Evolutionary conservation across 2,329 filamentous ascomycete species (phyloP).

Genomic region (Pseudogymnoascus sp.): DNA sequence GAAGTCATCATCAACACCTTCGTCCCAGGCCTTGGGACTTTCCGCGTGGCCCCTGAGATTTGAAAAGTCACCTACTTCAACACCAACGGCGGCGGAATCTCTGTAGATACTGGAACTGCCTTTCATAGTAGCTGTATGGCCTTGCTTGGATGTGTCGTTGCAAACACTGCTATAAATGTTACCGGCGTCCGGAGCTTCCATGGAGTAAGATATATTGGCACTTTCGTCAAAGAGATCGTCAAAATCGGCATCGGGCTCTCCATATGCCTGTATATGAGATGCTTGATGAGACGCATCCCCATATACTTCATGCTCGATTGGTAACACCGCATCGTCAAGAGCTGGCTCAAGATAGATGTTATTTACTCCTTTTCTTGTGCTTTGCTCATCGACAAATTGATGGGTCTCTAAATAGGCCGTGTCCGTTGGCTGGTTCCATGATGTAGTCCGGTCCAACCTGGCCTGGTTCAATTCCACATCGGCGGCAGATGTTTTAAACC

Average conservation of each 20-base stretch:
- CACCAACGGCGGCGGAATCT: neutral
- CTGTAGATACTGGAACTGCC: neutral
- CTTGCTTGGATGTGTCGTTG: neutral
- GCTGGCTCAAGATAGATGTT: neutral
- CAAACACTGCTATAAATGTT: neutral
- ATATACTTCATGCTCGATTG: neutral
- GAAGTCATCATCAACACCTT: neutral
- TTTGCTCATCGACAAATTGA: neutral
- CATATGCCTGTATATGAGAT: neutral
- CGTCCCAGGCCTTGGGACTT: neutral
- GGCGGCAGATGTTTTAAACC: neutral
- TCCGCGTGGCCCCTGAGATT: neutral
- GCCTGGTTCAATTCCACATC: neutral
- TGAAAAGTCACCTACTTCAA: neutral
- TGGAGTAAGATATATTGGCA: neutral
- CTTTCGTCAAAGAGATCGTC: neutral
- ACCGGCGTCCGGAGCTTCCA: neutral
- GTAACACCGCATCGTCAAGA: neutral
- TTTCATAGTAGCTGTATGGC: neutral
- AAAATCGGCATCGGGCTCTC: neutral
- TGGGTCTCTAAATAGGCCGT: neutral
- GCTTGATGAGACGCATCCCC: neutral
- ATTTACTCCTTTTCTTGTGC: neutral
- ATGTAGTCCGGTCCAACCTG: neutral
- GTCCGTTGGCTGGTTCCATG: neutral